Evolutionary conservation across 2,329 filamentous ascomycete species (phyloP).

Genomic region (Lasiodiplodia theobromae): DNA sequence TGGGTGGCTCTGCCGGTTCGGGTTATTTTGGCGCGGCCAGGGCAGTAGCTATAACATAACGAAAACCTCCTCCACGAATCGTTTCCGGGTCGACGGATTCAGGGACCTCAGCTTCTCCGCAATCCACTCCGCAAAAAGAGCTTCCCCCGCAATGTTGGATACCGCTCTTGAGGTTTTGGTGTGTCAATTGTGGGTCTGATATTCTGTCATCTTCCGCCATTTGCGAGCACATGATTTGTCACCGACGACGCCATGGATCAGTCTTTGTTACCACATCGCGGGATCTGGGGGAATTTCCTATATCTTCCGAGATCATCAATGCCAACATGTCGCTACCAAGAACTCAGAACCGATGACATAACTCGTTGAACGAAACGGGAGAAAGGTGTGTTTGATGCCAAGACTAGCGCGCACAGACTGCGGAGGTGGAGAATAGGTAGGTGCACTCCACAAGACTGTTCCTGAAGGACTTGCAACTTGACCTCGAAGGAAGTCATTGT

Average conservation of each 20-base stretch:
- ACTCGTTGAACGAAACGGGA: neutral
- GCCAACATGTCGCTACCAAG: neutral
- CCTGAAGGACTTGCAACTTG: neutral
- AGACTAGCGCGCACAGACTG: neutral
- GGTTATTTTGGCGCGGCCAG: conserved; percentile 8
- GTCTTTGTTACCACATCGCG: neutral
- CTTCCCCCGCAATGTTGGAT: conserved; percentile 19
- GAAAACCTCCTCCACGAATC: conserved; percentile 23
- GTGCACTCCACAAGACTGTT: neutral
- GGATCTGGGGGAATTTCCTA: neutral
- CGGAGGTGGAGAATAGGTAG: neutral
- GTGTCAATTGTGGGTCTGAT: conserved; percentile 5
- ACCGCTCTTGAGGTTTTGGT: neutral
- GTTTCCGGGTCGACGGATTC: conserved; percentile 2
- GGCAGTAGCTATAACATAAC: conserved; percentile 27
- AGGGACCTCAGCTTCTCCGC: conserved; percentile 18
- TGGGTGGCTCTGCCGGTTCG: neutral
- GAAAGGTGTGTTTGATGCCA: neutral
- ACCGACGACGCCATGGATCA: neutral
- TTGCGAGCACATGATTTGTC: neutral
- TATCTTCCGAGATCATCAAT: neutral
- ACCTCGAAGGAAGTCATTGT: neutral
- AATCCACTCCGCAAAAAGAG: conserved; percentile 12
- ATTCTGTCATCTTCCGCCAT: neutral
- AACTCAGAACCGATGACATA: neutral